Evolutionary conservation across 2,329 filamentous ascomycete genomes (phyloP).

Genomic region (Orbilia oligospora): DNA sequence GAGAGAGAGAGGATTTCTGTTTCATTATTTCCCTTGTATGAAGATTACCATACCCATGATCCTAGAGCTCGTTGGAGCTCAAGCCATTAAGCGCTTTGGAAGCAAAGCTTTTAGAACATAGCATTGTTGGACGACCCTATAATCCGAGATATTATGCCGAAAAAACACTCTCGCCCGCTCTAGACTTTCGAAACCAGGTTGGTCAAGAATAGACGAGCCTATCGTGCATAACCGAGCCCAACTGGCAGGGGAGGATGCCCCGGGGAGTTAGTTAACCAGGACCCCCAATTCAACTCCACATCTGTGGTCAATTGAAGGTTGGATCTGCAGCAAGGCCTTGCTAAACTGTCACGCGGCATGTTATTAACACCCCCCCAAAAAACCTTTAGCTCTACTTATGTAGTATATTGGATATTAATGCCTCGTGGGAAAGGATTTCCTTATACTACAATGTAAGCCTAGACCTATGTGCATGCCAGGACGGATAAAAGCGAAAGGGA

Average conservation of each 20-base stretch:
- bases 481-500: constrained; percentile 56
- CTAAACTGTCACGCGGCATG: constrained; percentile 28
- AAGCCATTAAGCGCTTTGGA: constrained; percentile 6
- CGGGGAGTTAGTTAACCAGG: background rate
- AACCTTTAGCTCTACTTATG: background rate
- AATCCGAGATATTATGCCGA: constrained; percentile 55
- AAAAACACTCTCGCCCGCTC: constrained; percentile 23
- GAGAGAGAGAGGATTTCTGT: no score
- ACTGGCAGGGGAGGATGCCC: constrained; percentile 8
- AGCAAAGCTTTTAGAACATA: background rate
- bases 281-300: background rate
- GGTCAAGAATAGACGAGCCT: constrained; percentile 47
- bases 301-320: constrained; percentile 6
- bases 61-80: constrained; percentile 28
- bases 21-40: background rate
- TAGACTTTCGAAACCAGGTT: constrained; percentile 35
- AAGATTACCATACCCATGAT: constrained; percentile 32
- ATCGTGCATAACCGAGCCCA: constrained; percentile 56
- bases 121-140: constrained; percentile 35
- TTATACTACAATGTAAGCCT: background rate
- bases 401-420: constrained; percentile 40
- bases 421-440: constrained; percentile 48
- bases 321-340: constrained; percentile 31
- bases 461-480: background rate
- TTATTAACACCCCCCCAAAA: constrained; percentile 12